Conservation (phyloP, 352 stramenopile species). For the Globisporangium recalcitrans region DNA sequence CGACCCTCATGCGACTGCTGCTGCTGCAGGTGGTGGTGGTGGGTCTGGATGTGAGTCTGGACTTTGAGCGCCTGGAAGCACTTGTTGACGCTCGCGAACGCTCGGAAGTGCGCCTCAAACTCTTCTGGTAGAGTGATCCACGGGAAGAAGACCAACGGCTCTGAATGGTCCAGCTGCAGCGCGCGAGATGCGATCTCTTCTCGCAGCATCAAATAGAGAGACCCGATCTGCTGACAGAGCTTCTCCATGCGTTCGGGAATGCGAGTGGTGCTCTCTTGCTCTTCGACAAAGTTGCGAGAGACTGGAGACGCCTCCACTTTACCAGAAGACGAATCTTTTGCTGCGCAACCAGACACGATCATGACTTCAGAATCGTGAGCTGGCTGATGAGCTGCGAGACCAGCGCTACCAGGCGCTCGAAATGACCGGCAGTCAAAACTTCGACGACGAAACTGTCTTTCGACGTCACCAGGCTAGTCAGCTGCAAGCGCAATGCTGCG, state of each 20-base stretch:
- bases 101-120: constrained; percentile 9
- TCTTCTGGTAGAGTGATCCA: constrained; percentile 10
- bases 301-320: not conserved
- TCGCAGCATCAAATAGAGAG: constrained; percentile 6
- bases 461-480: constrained; percentile 22
- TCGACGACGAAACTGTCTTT: constrained; percentile 43
- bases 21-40: too few species aligned
- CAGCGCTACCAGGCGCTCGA: constrained; percentile 28
- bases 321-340: not conserved
- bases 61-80: constrained; percentile 8
- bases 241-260: not conserved
- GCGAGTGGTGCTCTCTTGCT: not conserved
- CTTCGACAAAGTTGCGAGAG: not conserved
- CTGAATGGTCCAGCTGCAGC: not conserved
- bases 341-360: not conserved
- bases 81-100: constrained; percentile 5
- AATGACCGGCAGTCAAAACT: constrained; percentile 23
- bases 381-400: constrained; percentile 51
- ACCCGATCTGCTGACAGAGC: constrained; percentile 5
- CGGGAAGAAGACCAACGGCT: constrained; percentile 5
- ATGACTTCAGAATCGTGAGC: constrained; percentile 25
- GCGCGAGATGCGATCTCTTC: constrained; percentile 4
- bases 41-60: too few species aligned
- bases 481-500: constrained; percentile 9
- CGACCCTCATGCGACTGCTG: not conserved